Base-by-base conservation (phyloP, 2,329 filamentous ascomycete species). In the Pseudogymnoascus sp. region DNA sequence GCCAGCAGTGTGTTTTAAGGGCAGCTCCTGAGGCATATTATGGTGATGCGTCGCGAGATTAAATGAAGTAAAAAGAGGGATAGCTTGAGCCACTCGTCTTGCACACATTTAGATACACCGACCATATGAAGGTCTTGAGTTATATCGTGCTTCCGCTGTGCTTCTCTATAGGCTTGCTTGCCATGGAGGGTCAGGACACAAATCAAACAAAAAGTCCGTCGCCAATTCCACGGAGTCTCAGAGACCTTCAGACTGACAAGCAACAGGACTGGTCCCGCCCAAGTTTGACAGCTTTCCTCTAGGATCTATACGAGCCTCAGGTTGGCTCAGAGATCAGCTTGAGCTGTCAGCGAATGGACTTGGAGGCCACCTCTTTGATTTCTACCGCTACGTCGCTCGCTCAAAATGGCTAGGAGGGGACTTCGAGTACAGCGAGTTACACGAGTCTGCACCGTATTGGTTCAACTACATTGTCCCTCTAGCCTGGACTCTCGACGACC, bases 381-480 rank as follows among this genome's bases (percentile, higher is more conserved):
- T 85, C 66, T 85, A 82, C 71, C 76, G 76, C n/a, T 81, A 77
- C 65, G 81, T 85, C 11, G 74, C 76, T 3, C 69, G 82, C 63
- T 79, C 76, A 3, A 72, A 73, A 14, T 86, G 82, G 81, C 68
- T 82, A 1, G 82, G 81, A 2, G 80, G 81, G 4, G 67, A 73
- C 33, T 69, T 73, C 2, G 81, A 84, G 66, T 85, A 85, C 67
- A 81, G 76, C 11, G 71, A 72, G 22, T 72, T 84, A 2, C 77
- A 84, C 66, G 83, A 85, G 72, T 80, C 77, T 1, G 76, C 79
- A 25, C 80, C 82, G 0, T 67, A 67, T 69, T 85, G 82, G 80
- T 80, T 83, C 67, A 84, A 85, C 66, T 80, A 78, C 3, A 73
- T 84, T 1, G 82, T 85, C 1, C 81, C 83, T 16, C 74, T 85